phyloP scores from a whole-genome alignment of 306 rosid genomes.

The Dryas alaskensis region DNA sequence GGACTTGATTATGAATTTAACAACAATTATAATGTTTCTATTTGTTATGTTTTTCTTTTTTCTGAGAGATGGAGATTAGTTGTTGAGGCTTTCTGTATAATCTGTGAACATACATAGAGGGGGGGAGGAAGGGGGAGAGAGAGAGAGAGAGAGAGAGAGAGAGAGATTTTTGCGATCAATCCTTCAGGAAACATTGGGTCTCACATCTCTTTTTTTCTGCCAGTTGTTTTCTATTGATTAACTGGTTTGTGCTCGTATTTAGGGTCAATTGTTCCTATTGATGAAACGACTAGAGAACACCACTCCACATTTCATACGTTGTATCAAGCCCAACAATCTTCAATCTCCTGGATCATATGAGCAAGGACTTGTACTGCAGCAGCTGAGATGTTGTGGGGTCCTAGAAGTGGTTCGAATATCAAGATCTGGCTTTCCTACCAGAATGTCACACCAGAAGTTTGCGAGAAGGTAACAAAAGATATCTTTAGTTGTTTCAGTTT shows the following conservation, averaged over 20 bases:
- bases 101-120: too few relatives aligned
- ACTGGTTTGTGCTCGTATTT: constrained; percentile 32
- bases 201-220: background rate
- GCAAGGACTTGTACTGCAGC: constrained; percentile 95
- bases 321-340: constrained; percentile 93
- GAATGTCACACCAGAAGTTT: constrained; percentile 95
- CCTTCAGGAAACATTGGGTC: background rate
- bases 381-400: constrained; percentile 96
- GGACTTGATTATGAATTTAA: background rate
- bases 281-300: constrained; percentile 96
- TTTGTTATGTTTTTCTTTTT: background rate
- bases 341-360: constrained; percentile 92
- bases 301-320: constrained; percentile 97
- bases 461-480: constrained; percentile 65
- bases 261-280: constrained; percentile 91
- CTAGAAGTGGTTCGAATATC: constrained; percentile 98
- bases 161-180: background rate
- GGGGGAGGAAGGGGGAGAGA: too few relatives aligned
- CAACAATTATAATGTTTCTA: background rate
- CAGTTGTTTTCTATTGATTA: constrained; percentile 20
- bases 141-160: too few relatives aligned
- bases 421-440: constrained; percentile 96
- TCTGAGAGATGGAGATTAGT: background rate
- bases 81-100: background rate
- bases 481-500: constrained; percentile 7